A percentile compares a stretch with the other conserved stretches of the same genome.
These are phyloP conservation scores for Polygonum aviculare DNA, from an alignment of 148 eudicot genomes.

Conservation along the genomic window DNA sequence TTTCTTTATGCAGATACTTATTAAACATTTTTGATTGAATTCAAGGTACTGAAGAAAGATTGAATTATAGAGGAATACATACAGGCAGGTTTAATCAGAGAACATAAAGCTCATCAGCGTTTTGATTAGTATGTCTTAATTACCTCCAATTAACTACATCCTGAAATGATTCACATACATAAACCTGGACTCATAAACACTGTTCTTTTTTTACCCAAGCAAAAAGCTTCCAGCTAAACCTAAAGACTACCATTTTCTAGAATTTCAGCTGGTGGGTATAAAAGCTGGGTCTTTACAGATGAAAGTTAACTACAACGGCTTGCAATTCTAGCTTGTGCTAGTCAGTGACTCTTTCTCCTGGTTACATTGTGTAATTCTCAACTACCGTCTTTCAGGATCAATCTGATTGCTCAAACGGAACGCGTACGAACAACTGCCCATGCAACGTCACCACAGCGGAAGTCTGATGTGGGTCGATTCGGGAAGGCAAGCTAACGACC, in stretches of 20 bases:
- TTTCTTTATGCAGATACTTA: too few species aligned
- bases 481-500: constrained; percentile 93
- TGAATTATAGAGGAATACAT: too few species aligned
- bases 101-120: not conserved
- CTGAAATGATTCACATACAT: not conserved
- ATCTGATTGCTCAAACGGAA: constrained; percentile 39
- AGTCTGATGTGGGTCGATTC: constrained; percentile 95
- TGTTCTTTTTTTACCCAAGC: not conserved
- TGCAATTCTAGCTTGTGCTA: not conserved
- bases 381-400: not conserved
- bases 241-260: not conserved
- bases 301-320: not conserved
- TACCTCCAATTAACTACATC: constrained; percentile 1
- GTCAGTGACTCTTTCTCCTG: not conserved
- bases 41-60: too few species aligned
- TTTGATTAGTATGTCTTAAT: not conserved
- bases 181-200: not conserved
- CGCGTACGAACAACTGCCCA: constrained; percentile 86
- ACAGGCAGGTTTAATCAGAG: not conserved
- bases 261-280: not conserved
- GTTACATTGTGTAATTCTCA: not conserved
- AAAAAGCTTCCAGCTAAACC: not conserved
- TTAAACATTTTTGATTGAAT: too few species aligned
- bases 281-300: not conserved
- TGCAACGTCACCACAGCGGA: constrained; percentile 95